phyloP scores from a whole-genome alignment of 371 early-diverging fungal genomes.

The Batrachochytrium dendrobatidis region DNA sequence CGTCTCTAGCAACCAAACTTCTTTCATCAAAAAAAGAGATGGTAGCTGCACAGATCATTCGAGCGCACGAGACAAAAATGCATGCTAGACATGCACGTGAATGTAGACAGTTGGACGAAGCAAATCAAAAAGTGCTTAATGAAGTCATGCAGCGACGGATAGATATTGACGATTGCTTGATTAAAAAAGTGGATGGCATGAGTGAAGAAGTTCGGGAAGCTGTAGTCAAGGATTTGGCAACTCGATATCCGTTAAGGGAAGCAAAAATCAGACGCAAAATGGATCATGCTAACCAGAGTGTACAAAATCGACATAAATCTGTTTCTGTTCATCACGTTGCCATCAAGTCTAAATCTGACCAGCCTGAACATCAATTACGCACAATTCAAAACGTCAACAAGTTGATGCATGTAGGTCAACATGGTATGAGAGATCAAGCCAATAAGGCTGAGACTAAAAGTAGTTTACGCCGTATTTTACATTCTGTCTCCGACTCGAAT shows the following conservation, averaged over 20 bases:
- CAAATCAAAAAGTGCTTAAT: neutral
- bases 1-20: neutral
- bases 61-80: neutral
- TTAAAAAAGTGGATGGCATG: neutral
- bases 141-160: neutral
- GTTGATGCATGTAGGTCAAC: no score
- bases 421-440: no score
- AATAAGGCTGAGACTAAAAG: no score
- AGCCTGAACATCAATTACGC: no score
- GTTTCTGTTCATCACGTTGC: no score
- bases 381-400: no score
- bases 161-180: neutral
- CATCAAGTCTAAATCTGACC: no score
- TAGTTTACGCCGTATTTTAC: no score
- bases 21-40: neutral
- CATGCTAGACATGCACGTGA: neutral
- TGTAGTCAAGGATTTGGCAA: neutral
- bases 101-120: neutral
- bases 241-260: neutral
- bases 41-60: neutral
- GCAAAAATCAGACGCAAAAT: neutral
- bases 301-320: no score
- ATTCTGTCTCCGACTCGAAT: no score
- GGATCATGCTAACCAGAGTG: no score
- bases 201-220: neutral